phyloP scores from a whole-genome alignment of 495 filamentous ascomycete genomes.

The Hypoxylon trugodes region DNA sequence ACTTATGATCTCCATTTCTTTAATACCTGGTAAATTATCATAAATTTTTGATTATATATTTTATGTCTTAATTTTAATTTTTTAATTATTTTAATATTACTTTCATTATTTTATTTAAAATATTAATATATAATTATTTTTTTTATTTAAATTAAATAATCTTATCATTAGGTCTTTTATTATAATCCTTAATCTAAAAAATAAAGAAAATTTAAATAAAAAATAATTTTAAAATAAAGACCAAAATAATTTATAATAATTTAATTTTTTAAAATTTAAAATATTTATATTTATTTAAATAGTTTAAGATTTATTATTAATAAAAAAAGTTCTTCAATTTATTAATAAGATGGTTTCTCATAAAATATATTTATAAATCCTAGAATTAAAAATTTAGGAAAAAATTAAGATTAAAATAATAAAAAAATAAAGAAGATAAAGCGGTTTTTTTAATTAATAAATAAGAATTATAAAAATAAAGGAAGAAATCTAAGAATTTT shows the following conservation, averaged over 20 bases:
- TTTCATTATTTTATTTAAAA: neutral
- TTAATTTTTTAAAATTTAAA: neutral
- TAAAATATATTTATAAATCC: neutral
- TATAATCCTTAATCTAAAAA: neutral
- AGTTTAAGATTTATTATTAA: neutral
- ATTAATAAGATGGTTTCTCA: neutral
- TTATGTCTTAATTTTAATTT: neutral
- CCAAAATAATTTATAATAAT: neutral
- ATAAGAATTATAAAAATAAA: too few species aligned
- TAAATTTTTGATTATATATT: too few species aligned
- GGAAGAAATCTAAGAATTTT: neutral
- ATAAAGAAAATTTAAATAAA: neutral
- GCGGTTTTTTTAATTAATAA: too few species aligned
- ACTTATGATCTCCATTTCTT: too few species aligned
- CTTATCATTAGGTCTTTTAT: neutral
- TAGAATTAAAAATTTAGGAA: neutral
- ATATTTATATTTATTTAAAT: neutral
- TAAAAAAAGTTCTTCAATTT: neutral
- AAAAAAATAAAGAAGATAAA: too few species aligned
- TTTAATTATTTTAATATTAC: neutral
- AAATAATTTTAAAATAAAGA: neutral
- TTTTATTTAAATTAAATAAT: neutral
- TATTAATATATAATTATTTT: neutral
- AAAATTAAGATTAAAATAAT: neutral
- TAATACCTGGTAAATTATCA: too few species aligned